Base-by-base conservation (phyloP, 2,329 filamentous ascomycete genomes). In the Hymenoscyphus scutula region DNA sequence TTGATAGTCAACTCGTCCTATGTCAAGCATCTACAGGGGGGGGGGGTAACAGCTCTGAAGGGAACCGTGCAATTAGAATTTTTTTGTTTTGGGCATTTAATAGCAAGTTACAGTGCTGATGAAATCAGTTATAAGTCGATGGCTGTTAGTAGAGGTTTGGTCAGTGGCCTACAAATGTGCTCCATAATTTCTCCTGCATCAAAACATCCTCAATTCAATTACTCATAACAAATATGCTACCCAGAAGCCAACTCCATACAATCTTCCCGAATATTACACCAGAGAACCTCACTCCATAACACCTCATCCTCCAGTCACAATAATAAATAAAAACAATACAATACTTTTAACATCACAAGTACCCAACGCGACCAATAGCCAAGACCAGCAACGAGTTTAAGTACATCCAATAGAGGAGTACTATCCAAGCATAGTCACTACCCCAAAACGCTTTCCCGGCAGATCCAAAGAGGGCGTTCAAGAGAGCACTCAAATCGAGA, bases 161-260 rank as follows among this genome's bases (percentile, higher is more conserved):
- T n/a, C n/a, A n/a, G n/a, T n/a, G n/a, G n/a, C n/a, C n/a, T n/a
- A n/a, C n/a, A n/a, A n/a, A n/a, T n/a, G n/a, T n/a, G n/a, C n/a
- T n/a, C n/a, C n/a, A n/a, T n/a, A n/a, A n/a, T n/a, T n/a, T n/a
- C n/a, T n/a, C n/a, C n/a, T n/a, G n/a, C n/a, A 45, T 6, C 41
- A 45, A 45, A 23, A 19, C 41, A 23, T 41, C 48, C 58, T 57
- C 53, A 63, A 38, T 41, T 57, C 34, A 57, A 58, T 53, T 38
- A 56, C 56, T 58, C 55, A 53, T 51, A 51, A 57, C 57, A 63
- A 34, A 64, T 62, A 53, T 59, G 59, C 58, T 56, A n/a, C 30
- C 56, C 25, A 30, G 30, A 29, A 61, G 62, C 27, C 58, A 45
- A 45, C n/a, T 2, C 4, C 41, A 8, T 45, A 23, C 41, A 45